Base-by-base conservation (phyloP, 768 basidiomycete genomes). In the Suillus americanus region DNA sequence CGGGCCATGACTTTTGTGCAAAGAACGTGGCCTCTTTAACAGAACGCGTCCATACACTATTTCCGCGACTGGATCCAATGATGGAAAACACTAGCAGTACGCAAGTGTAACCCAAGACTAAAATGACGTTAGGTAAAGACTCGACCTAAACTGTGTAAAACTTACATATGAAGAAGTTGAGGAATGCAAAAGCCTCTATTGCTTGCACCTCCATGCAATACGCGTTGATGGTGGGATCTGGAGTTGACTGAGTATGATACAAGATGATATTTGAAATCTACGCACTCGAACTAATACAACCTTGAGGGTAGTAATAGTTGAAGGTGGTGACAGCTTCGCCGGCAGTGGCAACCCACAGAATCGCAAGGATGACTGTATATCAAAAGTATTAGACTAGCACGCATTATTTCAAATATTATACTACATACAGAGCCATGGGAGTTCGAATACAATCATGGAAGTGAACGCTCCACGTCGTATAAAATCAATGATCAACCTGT, bases 311-410 rank as follows among this genome's bases (percentile, higher is more conserved):
- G 46, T 12, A 46, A n/a, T 61, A 7, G 13, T 9, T 18, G 5
- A 7, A 59, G 3, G 35, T 8, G n/a, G 61, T 12, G 16, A 70
- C 72, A 2, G 79, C 62, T 43, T 74, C 67, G 4, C 71, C 76
- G 4, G 68, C 82, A 33, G 73, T 68, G 18, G 79, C 75, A 30
- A 82, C 73, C 82, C 78, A 83, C 38, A 82, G 67, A 46, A 81
- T 60, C 70, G 73, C 77, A 30, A 83, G 72, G 54, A 76, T 6
- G 25, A 63, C 79, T 78, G 61, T 14, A 14, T 35, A 54, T 16
- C 45, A 37, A 51, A 59, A 60, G 10, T 1, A 43, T 37, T 60
- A 40, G 53, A 35, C 14, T 18, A 23, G 16, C 14, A 20, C 28
- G 3, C 18, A 14, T 53, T 5, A 41, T n/a, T 14, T 54, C 66